These are phyloP conservation scores for Alternaria novae-zelandiae DNA, from an alignment of 2,329 filamentous ascomycete species.

Conservation along the genomic window DNA sequence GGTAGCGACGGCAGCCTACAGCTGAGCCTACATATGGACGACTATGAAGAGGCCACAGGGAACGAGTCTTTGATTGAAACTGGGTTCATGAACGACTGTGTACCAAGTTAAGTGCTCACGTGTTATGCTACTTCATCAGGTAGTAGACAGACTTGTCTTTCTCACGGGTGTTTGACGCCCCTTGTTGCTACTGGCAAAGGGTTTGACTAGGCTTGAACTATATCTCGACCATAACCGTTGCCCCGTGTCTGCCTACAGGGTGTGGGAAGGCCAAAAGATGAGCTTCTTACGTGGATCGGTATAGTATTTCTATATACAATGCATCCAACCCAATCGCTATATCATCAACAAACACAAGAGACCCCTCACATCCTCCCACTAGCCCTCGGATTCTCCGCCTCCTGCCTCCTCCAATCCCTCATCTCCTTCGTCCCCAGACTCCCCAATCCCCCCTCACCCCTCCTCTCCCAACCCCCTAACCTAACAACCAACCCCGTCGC, in stretches of 20 bases:
- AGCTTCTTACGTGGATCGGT: no score
- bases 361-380: constrained; percentile 63
- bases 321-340: background rate
- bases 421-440: constrained; percentile 92
- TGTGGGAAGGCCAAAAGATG: no score
- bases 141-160: no score
- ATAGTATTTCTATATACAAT: background rate
- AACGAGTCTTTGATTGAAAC: rapidly evolving
- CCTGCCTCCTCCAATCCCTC: constrained; percentile 79
- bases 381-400: constrained; percentile 81
- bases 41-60: background rate
- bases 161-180: no score
- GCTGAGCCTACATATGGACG: background rate
- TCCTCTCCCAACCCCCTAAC: constrained; percentile 69
- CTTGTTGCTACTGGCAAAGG: background rate
- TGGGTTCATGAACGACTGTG: background rate
- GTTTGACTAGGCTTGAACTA: background rate
- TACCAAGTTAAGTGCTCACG: background rate
- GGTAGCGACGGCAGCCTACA: background rate
- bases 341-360: no score
- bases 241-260: no score
- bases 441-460: constrained; percentile 84
- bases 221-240: no score
- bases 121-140: background rate
- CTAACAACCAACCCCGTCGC: constrained; percentile 68